phyloP scores from a whole-genome alignment of 2,329 filamentous ascomycete genomes.

The Paecilomyces formosus region DNA sequence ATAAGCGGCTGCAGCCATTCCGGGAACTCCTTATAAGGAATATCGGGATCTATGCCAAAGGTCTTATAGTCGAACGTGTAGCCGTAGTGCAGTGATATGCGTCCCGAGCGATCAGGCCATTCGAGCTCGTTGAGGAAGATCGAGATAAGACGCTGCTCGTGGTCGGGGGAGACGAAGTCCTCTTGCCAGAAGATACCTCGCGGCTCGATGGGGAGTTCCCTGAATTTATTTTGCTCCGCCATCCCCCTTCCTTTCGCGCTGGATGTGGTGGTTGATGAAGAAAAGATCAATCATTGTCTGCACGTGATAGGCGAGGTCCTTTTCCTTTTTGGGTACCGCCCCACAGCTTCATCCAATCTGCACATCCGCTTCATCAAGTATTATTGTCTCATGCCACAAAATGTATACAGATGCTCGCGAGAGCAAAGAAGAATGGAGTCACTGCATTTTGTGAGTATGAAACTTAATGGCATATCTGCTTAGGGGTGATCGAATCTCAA shows the following conservation, averaged over 20 bases:
- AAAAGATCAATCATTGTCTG: background rate
- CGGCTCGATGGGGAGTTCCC: background rate
- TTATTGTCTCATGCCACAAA: too few relatives aligned
- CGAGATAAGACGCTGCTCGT: conserved; percentile 39
- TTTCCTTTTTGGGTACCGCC: background rate
- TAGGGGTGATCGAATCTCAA: too few relatives aligned
- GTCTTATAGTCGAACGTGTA: conserved; percentile 55
- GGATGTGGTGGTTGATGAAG: background rate
- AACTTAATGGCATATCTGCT: too few relatives aligned
- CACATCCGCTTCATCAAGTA: too few relatives aligned
- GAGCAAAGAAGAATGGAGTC: too few relatives aligned
- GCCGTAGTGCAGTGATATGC: conserved; percentile 48
- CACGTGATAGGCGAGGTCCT: background rate
- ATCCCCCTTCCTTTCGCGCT: background rate
- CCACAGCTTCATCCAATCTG: background rate
- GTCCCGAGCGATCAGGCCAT: conserved; percentile 42
- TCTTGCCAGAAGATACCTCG: conserved; percentile 29
- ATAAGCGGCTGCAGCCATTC: conserved; percentile 45
- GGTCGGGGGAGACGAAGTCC: conserved; percentile 40
- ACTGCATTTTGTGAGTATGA: too few relatives aligned
- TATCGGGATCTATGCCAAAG: conserved; percentile 46
- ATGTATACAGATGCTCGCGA: too few relatives aligned
- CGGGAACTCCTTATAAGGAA: conserved; percentile 46
- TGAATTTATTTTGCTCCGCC: background rate
- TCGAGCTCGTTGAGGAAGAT: conserved; percentile 39